phyloP scores from a whole-genome alignment of 768 basidiomycete species.

The Udeniomyces megalosporus region DNA sequence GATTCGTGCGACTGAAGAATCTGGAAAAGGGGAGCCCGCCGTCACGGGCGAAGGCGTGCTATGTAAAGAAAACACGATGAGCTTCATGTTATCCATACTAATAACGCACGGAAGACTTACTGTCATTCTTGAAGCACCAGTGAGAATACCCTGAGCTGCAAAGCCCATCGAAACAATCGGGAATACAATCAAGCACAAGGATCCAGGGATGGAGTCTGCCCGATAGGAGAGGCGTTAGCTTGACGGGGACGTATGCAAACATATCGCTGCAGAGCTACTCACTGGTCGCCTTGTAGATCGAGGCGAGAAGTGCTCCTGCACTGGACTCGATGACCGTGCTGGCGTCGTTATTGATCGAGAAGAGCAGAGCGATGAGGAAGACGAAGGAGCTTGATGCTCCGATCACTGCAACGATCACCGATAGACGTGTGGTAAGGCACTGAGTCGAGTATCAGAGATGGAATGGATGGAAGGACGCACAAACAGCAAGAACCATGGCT shows the following conservation, averaged over 20 bases:
- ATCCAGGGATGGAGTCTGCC: not conserved
- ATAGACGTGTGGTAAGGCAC: too few relatives aligned
- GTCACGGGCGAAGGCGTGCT: conserved; percentile 16
- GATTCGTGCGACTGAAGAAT: conserved; percentile 11
- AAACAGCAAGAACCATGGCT: conserved; percentile 21
- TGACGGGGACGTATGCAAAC: too few relatives aligned
- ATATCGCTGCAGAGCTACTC: too few relatives aligned
- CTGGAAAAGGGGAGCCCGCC: conserved; percentile 16
- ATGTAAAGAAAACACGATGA: too few relatives aligned
- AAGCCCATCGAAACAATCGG: conserved; percentile 16
- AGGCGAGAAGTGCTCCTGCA: conserved; percentile 18
- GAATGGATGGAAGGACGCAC: too few relatives aligned
- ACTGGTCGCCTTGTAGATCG: conserved; percentile 20
- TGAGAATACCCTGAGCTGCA: conserved; percentile 8
- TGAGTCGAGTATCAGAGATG: too few relatives aligned
- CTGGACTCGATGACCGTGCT: conserved; percentile 14
- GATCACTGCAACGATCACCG: too few relatives aligned
- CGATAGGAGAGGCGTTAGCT: not conserved
- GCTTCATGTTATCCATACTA: too few relatives aligned
- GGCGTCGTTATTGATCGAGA: conserved; percentile 19
- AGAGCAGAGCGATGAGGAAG: conserved; percentile 22
- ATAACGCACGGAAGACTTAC: too few relatives aligned
- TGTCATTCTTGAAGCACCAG: conserved; percentile 5
- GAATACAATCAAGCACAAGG: conserved; percentile 15
- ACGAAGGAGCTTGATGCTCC: conserved; percentile 16